phyloP scores from a whole-genome alignment of 192 early-diverging fungal genomes.

The Hyaloraphidium curvatum region DNA sequence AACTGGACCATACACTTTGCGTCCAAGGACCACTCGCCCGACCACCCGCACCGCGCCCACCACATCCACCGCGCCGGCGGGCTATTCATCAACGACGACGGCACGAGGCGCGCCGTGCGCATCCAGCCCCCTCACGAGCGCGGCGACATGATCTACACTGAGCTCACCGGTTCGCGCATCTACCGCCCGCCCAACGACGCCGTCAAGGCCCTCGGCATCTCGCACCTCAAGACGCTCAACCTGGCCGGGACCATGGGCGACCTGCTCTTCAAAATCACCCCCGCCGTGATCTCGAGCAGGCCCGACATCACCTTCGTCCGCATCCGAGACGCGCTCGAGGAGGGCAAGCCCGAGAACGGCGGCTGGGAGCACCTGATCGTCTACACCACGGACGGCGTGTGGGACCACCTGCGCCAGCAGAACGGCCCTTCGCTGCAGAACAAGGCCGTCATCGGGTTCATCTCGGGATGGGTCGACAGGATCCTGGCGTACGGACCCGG shows the following conservation, averaged over 20 bases:
- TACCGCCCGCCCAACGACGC: conserved; percentile 1
- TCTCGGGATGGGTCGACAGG: no score
- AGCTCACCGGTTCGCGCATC: background rate
- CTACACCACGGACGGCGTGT: conserved; percentile 2
- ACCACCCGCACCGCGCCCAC: background rate
- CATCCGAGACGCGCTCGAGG: background rate
- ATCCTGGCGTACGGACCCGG: no score
- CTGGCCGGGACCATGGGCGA: background rate
- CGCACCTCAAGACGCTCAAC: conserved; percentile 1
- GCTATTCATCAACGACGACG: background rate
- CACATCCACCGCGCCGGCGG: background rate
- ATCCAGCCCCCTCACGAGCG: background rate
- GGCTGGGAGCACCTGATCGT: background rate
- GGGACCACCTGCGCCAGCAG: conserved; percentile 1
- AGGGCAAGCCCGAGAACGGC: background rate
- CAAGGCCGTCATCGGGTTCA: conserved; percentile 7
- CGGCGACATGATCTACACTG: no score
- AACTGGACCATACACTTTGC: background rate
- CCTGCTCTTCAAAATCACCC: background rate
- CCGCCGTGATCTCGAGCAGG: background rate
- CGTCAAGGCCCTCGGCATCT: background rate
- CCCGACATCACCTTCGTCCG: background rate
- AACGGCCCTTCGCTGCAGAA: conserved; percentile 12
- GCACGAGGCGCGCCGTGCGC: background rate
- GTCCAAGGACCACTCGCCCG: background rate